These are phyloP conservation scores for Pholiota molesta DNA, from an alignment of 768 basidiomycete species.

Conservation along the genomic window DNA sequence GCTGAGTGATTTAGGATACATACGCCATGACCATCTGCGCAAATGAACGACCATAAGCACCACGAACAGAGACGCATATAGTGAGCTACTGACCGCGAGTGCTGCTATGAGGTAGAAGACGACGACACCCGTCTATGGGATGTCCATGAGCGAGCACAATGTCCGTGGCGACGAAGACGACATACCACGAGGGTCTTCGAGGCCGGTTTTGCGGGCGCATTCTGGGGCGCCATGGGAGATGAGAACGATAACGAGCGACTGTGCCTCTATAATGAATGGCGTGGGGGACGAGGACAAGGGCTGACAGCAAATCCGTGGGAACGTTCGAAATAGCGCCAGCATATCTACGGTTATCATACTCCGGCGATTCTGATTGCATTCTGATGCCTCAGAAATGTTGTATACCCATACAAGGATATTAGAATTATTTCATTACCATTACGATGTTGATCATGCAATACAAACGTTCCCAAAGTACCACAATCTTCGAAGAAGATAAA, in stretches of 20 bases:
- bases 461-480: too few relatives aligned
- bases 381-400: too few relatives aligned
- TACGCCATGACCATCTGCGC: constrained; percentile 91
- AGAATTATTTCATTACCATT: too few relatives aligned
- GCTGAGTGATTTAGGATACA: constrained; percentile 9
- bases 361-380: too few relatives aligned
- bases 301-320: neutral
- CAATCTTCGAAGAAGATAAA: too few relatives aligned
- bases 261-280: neutral
- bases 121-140: constrained; percentile 69
- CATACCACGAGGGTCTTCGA: constrained; percentile 52
- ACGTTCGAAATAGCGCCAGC: neutral
- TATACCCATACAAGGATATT: too few relatives aligned
- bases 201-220: constrained; percentile 29
- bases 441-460: too few relatives aligned
- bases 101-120: constrained; percentile 90
- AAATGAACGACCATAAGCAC: constrained; percentile 1
- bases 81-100: constrained; percentile 64
- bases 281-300: neutral
- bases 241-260: neutral
- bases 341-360: too few relatives aligned
- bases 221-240: constrained; percentile 16
- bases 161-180: constrained; percentile 6
- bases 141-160: constrained; percentile 1
- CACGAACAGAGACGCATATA: neutral